Evolutionary conservation across 1,284 basidiomycete genomes (phyloP), one percentile per base, ranked within the genome.

Genomic region (Moesziomyces sp.): DNA sequence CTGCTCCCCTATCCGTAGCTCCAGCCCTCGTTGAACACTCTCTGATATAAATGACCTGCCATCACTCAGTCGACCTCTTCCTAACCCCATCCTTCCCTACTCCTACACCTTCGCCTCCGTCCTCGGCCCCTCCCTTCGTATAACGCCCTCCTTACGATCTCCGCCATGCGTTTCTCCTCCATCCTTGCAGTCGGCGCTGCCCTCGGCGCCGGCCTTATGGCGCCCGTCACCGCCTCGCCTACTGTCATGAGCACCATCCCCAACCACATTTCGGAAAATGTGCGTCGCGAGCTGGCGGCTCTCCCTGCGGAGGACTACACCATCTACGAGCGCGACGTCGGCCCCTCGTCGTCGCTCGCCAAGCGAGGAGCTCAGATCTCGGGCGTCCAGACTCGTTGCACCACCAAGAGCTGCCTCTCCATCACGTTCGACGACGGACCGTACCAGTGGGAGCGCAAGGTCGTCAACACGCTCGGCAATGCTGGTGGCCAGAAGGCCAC

Each of bases 381-480:
- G 30, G 76, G 74, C 16, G 19, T 74, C 5, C 56, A 61, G 21
- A 65, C 40, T 5, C 44, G 50, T 4, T 75, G 77, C 69, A 59
- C 18, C 11, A 57, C 58, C 3, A 9, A 18, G 26, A 58, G 47
- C 24, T 77, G 77, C 50, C 52, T 78, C 30, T 64, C 69, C 8
- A 61, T 78, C 28, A 79, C 77, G 24, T 81, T 80, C 23, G 79
- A 81, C 60, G 79, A 81, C 45, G 79, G 79, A 0, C 78, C 79
- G 8, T 80, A 80, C 69, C 46, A 10, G 0, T 60, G 48, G 40
- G 50, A 72, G 43, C 26, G 28, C 13, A 70, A 70, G 52, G 44
- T 81, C 21, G 68, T 67, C 53, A 40, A 78, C 55, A 54, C 56
- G 19, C 46, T 78, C 35, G 54, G 19, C 30, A 45, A 60, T n/a